Base-by-base conservation (phyloP, 1,284 basidiomycete genomes). In the Peniophora sp. region DNA sequence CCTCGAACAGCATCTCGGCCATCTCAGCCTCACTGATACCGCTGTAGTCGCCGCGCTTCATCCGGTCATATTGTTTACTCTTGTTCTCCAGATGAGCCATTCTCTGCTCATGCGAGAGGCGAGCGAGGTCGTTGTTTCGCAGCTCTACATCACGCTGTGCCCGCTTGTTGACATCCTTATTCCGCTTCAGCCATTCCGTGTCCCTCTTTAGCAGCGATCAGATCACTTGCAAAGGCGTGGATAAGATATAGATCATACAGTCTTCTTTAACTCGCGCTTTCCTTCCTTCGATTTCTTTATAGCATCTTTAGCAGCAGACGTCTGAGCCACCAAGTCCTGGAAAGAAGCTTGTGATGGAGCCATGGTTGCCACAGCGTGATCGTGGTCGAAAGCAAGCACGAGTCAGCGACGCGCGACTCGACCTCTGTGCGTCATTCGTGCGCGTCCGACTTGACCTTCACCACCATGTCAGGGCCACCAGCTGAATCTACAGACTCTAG, bases 1-100 rank as follows among this genome's bases (percentile, higher is more conserved):
- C 94, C 66, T 98, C 93, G 3, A 98, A 89, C 48, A 92, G 69
- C 10, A 91, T 68, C 19, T 78, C 73, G 44, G 83, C 83, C 53
- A 83, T 83, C 61, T 96, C 88, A 54, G 79, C 81, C 49, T 94
- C 88, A 24, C 65, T 83, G 60, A 96, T 60, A 0, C 90, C 91
- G 0, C 83, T 91, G 8, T 79, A 82, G 66, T 91, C 88, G 6
- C 95, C 95, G 55, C 81, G 83, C 58, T 74, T 69, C 32, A 96
- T 65, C 61, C 90, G 84, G 3, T 92, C 85, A 61, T 97, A 97
- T 52, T 87, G 81, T 62, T 78, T 77, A 3, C 91, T 84, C 65
- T 97, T 97, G 45, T 83, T 75, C 64, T 90, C 83, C 48, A 97
- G 66, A 3, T 75, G 76, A 1, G 79, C 78, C 8, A 79, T 79